phyloP scores from a whole-genome alignment of 371 early-diverging fungal species.

The Mortierella sp. region DNA sequence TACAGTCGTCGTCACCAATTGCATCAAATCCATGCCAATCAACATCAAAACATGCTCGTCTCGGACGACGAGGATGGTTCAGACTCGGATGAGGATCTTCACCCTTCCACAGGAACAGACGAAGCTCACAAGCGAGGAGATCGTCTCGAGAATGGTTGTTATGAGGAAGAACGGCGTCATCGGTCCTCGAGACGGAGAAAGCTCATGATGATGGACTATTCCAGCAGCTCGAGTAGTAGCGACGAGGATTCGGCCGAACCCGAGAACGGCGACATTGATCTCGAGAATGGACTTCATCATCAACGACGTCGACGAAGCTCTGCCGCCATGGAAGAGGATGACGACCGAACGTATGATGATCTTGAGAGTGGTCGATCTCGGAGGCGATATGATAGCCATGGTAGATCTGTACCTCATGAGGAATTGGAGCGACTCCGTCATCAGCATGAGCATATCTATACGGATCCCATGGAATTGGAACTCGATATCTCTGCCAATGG shows the following conservation, averaged over 20 bases:
- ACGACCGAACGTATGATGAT: constrained; percentile 31
- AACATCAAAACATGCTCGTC: constrained; percentile 8
- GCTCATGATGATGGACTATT: constrained; percentile 48
- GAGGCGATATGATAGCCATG: not conserved
- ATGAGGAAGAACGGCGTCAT: constrained; percentile 8
- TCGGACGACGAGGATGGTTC: constrained; percentile 19
- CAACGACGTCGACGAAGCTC: constrained; percentile 2
- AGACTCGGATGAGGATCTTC: constrained; percentile 26
- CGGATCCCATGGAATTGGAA: constrained; percentile 30
- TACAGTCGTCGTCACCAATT: constrained; percentile 9
- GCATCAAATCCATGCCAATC: constrained; percentile 16
- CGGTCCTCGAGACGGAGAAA: constrained; percentile 34
- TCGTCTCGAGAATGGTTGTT: not conserved
- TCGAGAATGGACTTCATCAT: constrained; percentile 7
- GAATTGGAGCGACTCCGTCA: constrained; percentile 54
- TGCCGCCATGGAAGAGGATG: constrained; percentile 28
- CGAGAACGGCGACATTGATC: constrained; percentile 33
- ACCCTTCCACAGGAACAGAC: constrained; percentile 11
- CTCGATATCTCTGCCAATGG: not conserved
- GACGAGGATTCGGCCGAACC: constrained; percentile 11
- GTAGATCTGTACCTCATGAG: constrained; percentile 40
- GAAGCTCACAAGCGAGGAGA: constrained; percentile 25
- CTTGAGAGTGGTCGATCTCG: constrained; percentile 37
- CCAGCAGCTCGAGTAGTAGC: constrained; percentile 20
- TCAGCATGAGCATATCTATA: constrained; percentile 56